Evolutionary conservation across 306 rosid genomes (phyloP), one percentile per base, ranked within the genome.

Genomic region (Begonia fuchsioides): DNA sequence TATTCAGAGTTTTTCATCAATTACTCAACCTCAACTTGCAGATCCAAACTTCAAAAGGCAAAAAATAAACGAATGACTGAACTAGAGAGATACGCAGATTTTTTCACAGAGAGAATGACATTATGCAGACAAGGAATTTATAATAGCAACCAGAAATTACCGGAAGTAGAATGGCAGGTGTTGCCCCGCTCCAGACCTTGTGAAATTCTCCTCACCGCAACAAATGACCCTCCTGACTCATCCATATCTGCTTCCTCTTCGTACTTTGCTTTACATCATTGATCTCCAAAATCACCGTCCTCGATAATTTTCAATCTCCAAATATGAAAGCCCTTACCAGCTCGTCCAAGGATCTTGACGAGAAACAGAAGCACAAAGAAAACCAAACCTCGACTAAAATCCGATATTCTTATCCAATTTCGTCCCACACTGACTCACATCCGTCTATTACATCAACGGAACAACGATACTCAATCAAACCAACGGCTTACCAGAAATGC

Each of bases 211-310:
- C 98, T 62, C 0, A 90, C 98, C 35, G 95, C 98, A 38, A 90
- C 95, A 66, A 90, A 90, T 12, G 98, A 90, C 48, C 95, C 92
- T 44, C 95, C 95, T 72, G 93, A 69, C 54, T 85, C 95, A 58
- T 90, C 95, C 95, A 90, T 90, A 43, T 39, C 68, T 59, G 43
- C 53, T 55, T 53, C 50, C 26, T 15, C 39, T 5, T 50, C 47
- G 39, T 13, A 35, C 62, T 58, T 39, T 39, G 13, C 14, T 49
- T 60, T 26, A 58, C 51, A 40, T 43, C 67, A 56, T 53, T 10
- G 12, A 11, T 64, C 59, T 56, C 51, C 54, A 3, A 41, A 52
- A 17, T 15, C 43, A 52, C 13, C 44, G 38, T 54, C 62, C 14
- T 38, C 12, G 7, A 58, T 39, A 52, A 44, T 14, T 39, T 39